A percentile compares a stretch with the other conserved stretches of the same genome.
phyloP scores from a whole-genome alignment of 73 alveolate genomes.

The Uronychia binucleata region DNA sequence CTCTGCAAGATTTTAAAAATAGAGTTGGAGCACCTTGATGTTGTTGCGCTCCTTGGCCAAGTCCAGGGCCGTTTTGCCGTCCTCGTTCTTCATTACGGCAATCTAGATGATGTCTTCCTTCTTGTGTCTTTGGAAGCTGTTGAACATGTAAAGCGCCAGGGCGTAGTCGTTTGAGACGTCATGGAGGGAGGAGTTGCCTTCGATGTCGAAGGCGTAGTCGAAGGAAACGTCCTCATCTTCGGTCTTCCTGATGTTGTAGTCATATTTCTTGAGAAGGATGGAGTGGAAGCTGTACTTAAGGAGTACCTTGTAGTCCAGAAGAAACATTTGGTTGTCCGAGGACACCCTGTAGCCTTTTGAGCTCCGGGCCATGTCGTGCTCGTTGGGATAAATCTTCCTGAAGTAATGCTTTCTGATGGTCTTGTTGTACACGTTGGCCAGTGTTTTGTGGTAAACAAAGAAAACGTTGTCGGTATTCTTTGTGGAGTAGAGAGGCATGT shows the following conservation, averaged over 20 bases:
- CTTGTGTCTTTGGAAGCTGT: neutral
- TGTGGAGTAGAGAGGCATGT: neutral
- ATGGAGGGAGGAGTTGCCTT: neutral
- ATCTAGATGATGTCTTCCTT: neutral
- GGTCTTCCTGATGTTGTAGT: neutral
- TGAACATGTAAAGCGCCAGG: neutral
- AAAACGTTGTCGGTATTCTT: neutral
- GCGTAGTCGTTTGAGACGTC: neutral
- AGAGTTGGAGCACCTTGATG: neutral
- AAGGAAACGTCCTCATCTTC: neutral
- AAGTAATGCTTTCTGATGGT: neutral
- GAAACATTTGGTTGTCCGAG: neutral
- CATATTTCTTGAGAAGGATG: neutral
- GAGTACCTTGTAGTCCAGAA: neutral
- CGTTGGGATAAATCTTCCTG: neutral
- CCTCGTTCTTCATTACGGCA: neutral
- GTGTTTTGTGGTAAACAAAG: neutral
- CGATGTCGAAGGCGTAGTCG: neutral
- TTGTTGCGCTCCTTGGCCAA: neutral
- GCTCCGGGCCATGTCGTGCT: neutral
- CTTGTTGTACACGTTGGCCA: neutral
- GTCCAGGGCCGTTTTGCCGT: neutral
- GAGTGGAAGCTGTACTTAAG: neutral
- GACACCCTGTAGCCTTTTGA: neutral
- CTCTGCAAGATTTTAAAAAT: neutral